These are phyloP conservation scores for Leccinum fuscescens DNA, from an alignment of 1,284 basidiomycete species.

Conservation along the genomic window DNA sequence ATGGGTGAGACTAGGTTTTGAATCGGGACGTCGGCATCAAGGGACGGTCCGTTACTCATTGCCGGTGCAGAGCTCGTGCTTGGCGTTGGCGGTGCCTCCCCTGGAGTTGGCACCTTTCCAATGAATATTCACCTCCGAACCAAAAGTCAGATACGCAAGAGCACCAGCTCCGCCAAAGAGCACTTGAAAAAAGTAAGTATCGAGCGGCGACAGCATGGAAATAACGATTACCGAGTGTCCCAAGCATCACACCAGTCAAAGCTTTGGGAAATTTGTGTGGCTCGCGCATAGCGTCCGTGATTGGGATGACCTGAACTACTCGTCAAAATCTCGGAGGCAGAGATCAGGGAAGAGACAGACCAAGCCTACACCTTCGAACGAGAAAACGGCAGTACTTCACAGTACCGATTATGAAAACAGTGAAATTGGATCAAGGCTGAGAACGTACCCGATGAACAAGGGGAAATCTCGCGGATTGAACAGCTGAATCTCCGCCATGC, in stretches of 20 bases:
- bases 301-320: conserved; percentile 74
- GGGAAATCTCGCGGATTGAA: conserved; percentile 93
- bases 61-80: no score
- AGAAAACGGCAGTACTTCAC: conserved; percentile 88
- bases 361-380: conserved; percentile 96
- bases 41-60: no score
- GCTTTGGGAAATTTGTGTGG: conserved; percentile 91
- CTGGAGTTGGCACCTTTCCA: no score
- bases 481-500: conserved; percentile 79
- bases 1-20: conserved; percentile 67
- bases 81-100: no score
- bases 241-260: conserved; percentile 88
- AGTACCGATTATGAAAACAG: conserved; percentile 2
- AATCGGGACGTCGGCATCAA: conserved; percentile 24
- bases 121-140: conserved; percentile 67
- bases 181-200: conserved; percentile 39
- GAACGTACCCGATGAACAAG: conserved; percentile 81
- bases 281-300: conserved; percentile 95
- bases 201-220: background rate
- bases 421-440: background rate
- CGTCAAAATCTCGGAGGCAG: conserved; percentile 4
- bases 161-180: conserved; percentile 91
- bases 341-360: conserved; percentile 41
- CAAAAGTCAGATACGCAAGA: conserved; percentile 88
- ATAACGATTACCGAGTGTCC: conserved; percentile 56